Conservation (phyloP, 345 rosid genomes). For the Anastatica hierochuntica region DNA sequence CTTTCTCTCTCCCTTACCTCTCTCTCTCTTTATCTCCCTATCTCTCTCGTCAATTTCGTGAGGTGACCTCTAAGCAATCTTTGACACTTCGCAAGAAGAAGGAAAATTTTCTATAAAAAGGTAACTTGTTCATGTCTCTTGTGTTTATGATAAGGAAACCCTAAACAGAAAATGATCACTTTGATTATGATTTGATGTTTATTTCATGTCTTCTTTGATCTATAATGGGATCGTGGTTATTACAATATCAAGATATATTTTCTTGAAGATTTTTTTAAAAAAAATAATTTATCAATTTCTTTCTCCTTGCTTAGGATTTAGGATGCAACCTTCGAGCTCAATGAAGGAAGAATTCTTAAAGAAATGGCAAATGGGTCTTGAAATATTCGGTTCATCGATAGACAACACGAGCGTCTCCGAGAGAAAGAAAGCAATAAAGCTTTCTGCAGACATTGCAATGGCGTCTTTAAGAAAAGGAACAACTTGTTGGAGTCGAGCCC, state of each 20-base stretch:
- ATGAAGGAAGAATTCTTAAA: constrained; percentile 57
- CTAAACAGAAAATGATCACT: too few species aligned
- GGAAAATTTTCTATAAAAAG: too few species aligned
- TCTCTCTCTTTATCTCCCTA: constrained; percentile 14
- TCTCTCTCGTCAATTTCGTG: constrained; percentile 12
- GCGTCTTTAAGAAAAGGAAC: constrained; percentile 59
- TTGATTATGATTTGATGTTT: too few species aligned
- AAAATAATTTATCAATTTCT: too few species aligned
- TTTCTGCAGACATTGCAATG: constrained; percentile 82
- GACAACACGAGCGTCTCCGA: constrained; percentile 40
- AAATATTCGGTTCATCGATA: constrained; percentile 28
- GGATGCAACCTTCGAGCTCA: constrained; percentile 41
- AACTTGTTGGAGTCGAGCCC: constrained; percentile 83
- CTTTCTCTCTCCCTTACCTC: constrained; percentile 15
- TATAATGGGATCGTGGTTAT: neutral
- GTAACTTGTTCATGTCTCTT: neutral
- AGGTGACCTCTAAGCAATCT: too few species aligned
- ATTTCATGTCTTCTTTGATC: too few species aligned
- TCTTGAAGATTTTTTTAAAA: neutral
- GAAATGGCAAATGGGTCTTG: constrained; percentile 70
- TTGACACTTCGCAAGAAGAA: too few species aligned
- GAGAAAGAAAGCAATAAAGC: constrained; percentile 67
- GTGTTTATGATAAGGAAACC: too few species aligned
- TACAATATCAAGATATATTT: neutral
- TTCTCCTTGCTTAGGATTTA: too few species aligned